Conservation (phyloP, 139 green algal genomes). For the Picochlorum sp. region DNA sequence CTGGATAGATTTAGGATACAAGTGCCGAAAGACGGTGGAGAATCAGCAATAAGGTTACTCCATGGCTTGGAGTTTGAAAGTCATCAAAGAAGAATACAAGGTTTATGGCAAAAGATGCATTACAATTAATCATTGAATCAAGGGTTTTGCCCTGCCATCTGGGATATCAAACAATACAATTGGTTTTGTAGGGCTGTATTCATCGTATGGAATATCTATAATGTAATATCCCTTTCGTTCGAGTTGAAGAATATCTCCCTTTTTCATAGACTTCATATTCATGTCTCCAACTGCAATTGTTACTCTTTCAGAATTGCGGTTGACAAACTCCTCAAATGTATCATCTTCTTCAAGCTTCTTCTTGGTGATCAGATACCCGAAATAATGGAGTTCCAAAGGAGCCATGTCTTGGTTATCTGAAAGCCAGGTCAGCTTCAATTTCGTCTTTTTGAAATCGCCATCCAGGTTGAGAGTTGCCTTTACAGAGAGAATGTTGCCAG, state of each 20-base stretch:
- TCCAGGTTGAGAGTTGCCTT: conserved; percentile 64
- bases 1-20: conserved; percentile 18
- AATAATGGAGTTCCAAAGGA: conserved; percentile 50
- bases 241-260: conserved; percentile 92
- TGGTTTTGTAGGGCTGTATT: conserved; percentile 29
- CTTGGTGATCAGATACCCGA: conserved; percentile 94
- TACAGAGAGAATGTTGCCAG: conserved; percentile 6
- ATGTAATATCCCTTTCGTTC: conserved; percentile 97
- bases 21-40: conserved; percentile 14
- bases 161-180: conserved; percentile 89
- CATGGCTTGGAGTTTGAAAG: conserved; percentile 20
- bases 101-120: conserved; percentile 11
- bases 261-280: conserved; percentile 86
- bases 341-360: conserved; percentile 90
- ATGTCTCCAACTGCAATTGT: conserved; percentile 67
- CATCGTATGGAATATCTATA: conserved; percentile 62
- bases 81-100: conserved; percentile 13
- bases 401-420: conserved; percentile 36
- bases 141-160: conserved; percentile 46
- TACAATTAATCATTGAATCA: background rate
- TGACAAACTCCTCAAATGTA: conserved; percentile 69
- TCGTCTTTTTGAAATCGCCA: conserved; percentile 90
- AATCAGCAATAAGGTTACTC: conserved; percentile 4
- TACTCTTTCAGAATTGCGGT: conserved; percentile 33
- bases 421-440: conserved; percentile 97